phyloP scores from a whole-genome alignment of 2,329 filamentous ascomycete species.

The Trichoderma simmonsii region DNA sequence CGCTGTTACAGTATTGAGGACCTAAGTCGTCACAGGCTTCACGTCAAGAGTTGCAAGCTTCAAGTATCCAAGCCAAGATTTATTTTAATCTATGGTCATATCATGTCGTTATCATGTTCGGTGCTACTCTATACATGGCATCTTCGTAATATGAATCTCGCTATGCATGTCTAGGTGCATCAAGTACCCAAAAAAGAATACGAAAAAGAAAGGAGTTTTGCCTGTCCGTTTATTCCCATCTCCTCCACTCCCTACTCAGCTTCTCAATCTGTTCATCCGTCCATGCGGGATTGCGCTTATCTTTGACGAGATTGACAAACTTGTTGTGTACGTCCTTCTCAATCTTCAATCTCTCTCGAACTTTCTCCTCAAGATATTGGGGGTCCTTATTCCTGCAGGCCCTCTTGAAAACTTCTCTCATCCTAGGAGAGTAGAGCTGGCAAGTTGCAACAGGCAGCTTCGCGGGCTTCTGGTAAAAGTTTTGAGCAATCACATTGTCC shows the following conservation, averaged over 20 bases:
- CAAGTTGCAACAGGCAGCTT: constrained; percentile 58
- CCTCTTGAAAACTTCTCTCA: constrained; percentile 69
- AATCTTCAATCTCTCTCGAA: constrained; percentile 57
- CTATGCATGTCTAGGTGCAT: constrained; percentile 6
- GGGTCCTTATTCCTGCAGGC: constrained; percentile 67
- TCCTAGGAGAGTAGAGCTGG: constrained; percentile 76
- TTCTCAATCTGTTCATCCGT: constrained; percentile 44
- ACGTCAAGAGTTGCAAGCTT: neutral
- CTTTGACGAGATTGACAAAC: constrained; percentile 43
- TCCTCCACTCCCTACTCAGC: constrained; percentile 55
- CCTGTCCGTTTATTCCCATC: constrained; percentile 48
- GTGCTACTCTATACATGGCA: neutral
- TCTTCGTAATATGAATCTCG: neutral
- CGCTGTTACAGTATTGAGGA: neutral
- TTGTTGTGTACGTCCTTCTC: constrained; percentile 58
- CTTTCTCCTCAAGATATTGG: constrained; percentile 55
- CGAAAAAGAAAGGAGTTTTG: neutral
- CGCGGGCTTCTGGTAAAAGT: constrained; percentile 62
- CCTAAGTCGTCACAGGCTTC: neutral
- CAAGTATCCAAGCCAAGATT: neutral
- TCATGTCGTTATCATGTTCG: neutral
- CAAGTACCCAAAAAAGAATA: neutral
- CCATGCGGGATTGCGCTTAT: constrained; percentile 36
- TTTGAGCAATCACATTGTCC: constrained; percentile 54
- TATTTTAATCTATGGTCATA: neutral